phyloP scores from a whole-genome alignment of 1,284 basidiomycete genomes.

The Vanrija sp. region DNA sequence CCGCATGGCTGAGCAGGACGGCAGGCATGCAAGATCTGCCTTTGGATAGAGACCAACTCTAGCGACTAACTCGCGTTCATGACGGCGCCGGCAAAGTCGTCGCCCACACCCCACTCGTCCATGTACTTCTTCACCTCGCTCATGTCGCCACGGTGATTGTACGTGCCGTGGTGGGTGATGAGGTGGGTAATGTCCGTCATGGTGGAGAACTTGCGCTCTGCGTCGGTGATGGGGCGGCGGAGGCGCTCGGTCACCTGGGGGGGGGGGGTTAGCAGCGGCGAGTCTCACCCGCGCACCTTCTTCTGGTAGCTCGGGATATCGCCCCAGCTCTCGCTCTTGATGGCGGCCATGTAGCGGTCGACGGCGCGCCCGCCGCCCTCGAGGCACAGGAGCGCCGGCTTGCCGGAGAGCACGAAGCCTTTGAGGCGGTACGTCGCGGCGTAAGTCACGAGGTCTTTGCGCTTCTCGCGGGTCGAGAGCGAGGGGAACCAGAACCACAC shows the following conservation, averaged over 20 bases:
- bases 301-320: conserved; percentile 52
- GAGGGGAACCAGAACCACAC: conserved; percentile 51
- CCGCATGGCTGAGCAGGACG: no score
- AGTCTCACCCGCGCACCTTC: conserved; percentile 35
- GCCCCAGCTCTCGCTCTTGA: conserved; percentile 51
- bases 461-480: conserved; percentile 46
- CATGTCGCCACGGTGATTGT: conserved; percentile 51
- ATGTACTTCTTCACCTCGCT: conserved; percentile 48
- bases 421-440: conserved; percentile 44
- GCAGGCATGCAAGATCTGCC: not conserved
- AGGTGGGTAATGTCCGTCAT: conserved; percentile 50
- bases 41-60: not conserved
- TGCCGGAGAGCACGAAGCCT: conserved; percentile 51
- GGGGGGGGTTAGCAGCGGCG: not conserved
- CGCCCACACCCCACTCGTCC: conserved; percentile 47
- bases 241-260: conserved; percentile 51
- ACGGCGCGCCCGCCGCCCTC: conserved; percentile 45
- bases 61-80: conserved; percentile 21
- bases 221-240: conserved; percentile 30
- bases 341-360: conserved; percentile 49
- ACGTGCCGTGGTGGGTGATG: conserved; percentile 45
- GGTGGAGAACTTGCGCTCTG: conserved; percentile 35
- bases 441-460: conserved; percentile 48
- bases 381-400: conserved; percentile 50
- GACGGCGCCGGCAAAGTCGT: conserved; percentile 46